Evolutionary conservation across 2,329 filamentous ascomycete species (phyloP).

Genomic region (Fusarium euwallaceae): DNA sequence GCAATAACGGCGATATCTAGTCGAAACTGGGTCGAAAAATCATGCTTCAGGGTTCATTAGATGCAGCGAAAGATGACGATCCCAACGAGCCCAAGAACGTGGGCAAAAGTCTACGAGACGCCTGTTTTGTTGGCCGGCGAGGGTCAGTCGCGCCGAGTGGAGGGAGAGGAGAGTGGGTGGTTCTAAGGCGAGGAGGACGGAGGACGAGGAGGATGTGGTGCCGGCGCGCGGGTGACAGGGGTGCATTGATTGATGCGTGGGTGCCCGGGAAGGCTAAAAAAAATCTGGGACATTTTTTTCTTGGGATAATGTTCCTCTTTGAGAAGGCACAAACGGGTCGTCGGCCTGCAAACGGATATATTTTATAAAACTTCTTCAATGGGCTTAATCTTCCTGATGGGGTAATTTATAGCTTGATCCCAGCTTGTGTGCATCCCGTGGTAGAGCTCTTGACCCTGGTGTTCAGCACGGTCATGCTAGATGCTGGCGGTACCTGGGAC

Average conservation of each 20-base stretch:
- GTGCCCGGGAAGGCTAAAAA: constrained; percentile 32
- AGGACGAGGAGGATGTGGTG: constrained; percentile 32
- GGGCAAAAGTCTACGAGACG: constrained; percentile 50
- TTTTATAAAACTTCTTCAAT: neutral
- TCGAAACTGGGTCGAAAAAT: neutral
- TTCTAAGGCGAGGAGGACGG: constrained; percentile 42
- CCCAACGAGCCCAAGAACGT: constrained; percentile 76
- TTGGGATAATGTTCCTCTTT: constrained; percentile 9
- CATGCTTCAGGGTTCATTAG: constrained; percentile 28
- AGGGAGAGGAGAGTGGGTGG: constrained; percentile 49
- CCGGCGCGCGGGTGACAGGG: constrained; percentile 32
- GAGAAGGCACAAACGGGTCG: neutral
- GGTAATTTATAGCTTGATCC: neutral
- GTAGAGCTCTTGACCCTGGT: neutral
- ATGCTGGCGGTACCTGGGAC: constrained; percentile 22
- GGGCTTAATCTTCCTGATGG: neutral
- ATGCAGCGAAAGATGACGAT: constrained; percentile 60
- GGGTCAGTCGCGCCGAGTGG: constrained; percentile 51
- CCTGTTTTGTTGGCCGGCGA: constrained; percentile 50
- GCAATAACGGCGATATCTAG: constrained; percentile 28
- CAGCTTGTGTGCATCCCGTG: neutral
- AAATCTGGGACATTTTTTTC: constrained; percentile 38
- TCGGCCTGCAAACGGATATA: neutral
- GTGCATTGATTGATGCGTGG: constrained; percentile 19
- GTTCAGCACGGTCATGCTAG: constrained; percentile 11